phyloP scores from a whole-genome alignment of 2,329 filamentous ascomycete genomes.

The Xenosphaeropsis pyriputrescens region DNA sequence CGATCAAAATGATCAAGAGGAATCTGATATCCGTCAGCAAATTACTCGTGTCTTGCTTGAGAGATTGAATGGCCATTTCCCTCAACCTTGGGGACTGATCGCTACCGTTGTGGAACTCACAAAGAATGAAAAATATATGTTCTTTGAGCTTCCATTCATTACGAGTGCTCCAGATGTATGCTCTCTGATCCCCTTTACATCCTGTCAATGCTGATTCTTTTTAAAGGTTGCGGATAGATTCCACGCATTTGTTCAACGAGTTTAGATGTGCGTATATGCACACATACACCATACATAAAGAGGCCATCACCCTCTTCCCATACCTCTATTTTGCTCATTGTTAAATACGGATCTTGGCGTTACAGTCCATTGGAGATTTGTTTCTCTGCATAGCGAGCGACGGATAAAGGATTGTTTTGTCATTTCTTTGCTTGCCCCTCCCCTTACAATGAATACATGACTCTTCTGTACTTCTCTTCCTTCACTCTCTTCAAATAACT shows the following conservation, averaged over 20 bases:
- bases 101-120: slow-evolving; percentile 78
- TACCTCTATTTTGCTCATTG: too few relatives aligned
- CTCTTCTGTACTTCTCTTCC: too few relatives aligned
- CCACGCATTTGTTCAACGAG: slow-evolving; percentile 12
- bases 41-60: slow-evolving; percentile 83
- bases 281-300: too few relatives aligned
- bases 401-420: slow-evolving; percentile 2
- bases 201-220: slow-evolving; percentile 5
- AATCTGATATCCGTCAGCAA: slow-evolving; percentile 73
- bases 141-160: slow-evolving; percentile 88
- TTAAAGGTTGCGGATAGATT: slow-evolving; percentile 16
- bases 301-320: too few relatives aligned
- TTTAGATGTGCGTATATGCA: not conserved
- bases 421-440: too few relatives aligned
- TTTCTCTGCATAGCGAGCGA: slow-evolving; percentile 21
- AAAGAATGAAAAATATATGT: slow-evolving; percentile 80
- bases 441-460: too few relatives aligned
- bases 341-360: too few relatives aligned
- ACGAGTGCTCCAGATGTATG: slow-evolving; percentile 76
- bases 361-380: slow-evolving; percentile 8
- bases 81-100: slow-evolving; percentile 91
- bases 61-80: slow-evolving; percentile 74
- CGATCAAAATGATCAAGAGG: slow-evolving; percentile 59
- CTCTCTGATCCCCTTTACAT: not conserved
- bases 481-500: too few relatives aligned